A percentile compares a stretch with the other conserved stretches of the same genome.
Conservation (phyloP, 495 filamentous ascomycete genomes). For the Pseudevernia furfuracea region DNA sequence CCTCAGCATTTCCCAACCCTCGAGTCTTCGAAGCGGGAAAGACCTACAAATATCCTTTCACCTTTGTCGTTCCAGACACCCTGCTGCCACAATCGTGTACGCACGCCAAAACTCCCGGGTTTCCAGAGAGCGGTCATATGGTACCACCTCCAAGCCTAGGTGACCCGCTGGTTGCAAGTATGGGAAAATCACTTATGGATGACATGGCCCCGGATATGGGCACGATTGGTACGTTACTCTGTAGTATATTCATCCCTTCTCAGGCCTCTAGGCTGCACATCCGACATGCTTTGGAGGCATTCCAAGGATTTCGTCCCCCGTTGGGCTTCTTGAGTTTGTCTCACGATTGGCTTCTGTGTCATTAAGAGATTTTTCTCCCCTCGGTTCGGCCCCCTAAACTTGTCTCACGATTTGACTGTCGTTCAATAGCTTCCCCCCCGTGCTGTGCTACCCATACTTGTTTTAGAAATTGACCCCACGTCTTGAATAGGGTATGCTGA, state of each 20-base stretch:
- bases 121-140: constrained; percentile 64
- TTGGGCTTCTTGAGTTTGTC: neutral
- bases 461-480: neutral
- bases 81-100: constrained; percentile 57
- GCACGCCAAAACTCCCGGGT: constrained; percentile 47
- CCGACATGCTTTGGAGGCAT: neutral
- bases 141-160: constrained; percentile 76
- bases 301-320: neutral
- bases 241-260: neutral
- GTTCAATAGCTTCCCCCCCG: neutral
- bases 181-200: constrained; percentile 50
- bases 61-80: constrained; percentile 74
- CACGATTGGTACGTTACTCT: constrained; percentile 37
- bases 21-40: constrained; percentile 58
- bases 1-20: constrained; percentile 59
- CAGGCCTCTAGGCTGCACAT: neutral
- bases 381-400: neutral
- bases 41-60: constrained; percentile 71
- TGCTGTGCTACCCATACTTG: neutral
- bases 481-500: neutral
- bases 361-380: neutral
- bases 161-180: constrained; percentile 49
- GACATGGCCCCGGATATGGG: constrained; percentile 81
- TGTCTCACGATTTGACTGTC: neutral
- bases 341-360: neutral